Percentiles rank a stretch among this genome's conserved stretches.
Evolutionary conservation across 768 basidiomycete species (phyloP).

Genomic region (Leccinum rimulosum): DNA sequence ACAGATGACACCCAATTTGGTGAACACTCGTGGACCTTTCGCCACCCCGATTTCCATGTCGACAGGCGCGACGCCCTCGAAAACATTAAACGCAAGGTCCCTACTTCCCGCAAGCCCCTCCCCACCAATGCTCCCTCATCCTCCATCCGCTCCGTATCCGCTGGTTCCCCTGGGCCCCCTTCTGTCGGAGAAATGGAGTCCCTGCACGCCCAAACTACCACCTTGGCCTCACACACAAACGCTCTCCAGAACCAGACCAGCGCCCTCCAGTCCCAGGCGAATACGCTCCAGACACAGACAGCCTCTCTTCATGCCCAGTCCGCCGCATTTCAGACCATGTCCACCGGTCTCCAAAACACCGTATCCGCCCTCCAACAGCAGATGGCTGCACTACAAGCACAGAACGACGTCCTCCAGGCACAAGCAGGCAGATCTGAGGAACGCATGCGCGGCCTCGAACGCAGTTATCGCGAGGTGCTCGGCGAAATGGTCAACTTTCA

Average conservation of each 20-base stretch:
- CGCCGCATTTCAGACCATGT: constrained; percentile 31
- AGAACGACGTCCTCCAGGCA: constrained; percentile 31
- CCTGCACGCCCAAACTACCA: constrained; percentile 28
- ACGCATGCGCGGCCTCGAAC: constrained; percentile 57
- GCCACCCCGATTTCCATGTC: constrained; percentile 52
- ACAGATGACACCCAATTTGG: constrained; percentile 75
- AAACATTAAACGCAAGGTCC: constrained; percentile 63
- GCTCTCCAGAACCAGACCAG: constrained; percentile 31
- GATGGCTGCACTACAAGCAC: constrained; percentile 24
- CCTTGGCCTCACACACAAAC: constrained; percentile 30
- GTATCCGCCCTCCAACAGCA: constrained; percentile 31
- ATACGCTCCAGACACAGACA: constrained; percentile 28
- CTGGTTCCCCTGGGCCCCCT: constrained; percentile 27
- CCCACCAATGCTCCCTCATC: constrained; percentile 28
- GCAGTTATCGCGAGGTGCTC: constrained; percentile 65
- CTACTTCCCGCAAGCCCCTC: constrained; percentile 33
- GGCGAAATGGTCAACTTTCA: constrained; percentile 73
- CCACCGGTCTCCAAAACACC: constrained; percentile 24
- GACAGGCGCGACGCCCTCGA: constrained; percentile 56
- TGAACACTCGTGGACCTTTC: constrained; percentile 55
- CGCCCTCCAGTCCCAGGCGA: constrained; percentile 27
- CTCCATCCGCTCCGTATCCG: constrained; percentile 25
- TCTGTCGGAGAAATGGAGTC: constrained; percentile 26
- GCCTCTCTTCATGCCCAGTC: constrained; percentile 36
- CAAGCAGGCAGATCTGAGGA: constrained; percentile 40